Evolutionary conservation across 345 rosid species (phyloP), one percentile per base, ranked within the genome.

Genomic region (Conringia planisiliqua): DNA sequence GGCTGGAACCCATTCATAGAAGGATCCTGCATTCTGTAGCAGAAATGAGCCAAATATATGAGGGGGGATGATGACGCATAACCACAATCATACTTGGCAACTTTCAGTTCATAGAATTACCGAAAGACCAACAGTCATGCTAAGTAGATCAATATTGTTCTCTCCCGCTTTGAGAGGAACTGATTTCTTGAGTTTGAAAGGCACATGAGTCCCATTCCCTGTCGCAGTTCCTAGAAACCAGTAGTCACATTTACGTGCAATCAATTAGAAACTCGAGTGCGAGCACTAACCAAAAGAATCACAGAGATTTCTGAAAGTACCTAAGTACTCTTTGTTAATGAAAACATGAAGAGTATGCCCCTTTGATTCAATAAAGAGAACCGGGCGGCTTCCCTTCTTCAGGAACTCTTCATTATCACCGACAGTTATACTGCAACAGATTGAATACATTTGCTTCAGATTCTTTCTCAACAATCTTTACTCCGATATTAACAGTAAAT

Each of bases 321-420:
- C 96, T 85, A 86, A 71, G 72, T 86, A 84, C 66, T 85, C 66
- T 61, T 86, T 83, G 83, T 95, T 92, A 69, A 95, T 87, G 78
- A 91, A 95, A 70, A 77, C 87, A 84, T 88, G 96, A 73, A 92
- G 88, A 48, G 92, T 92, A 79, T 90, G 96, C n/a, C 97, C 99
- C 76, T 87, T 84, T 40, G 99, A 95, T 68, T 92, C 97, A 62
- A 95, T 85, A 66, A 84, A 66, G 39, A 92, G 93, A 79, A 84
- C 78, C 6, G 93, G 86, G 16, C 16, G 66, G 68, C 78, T 82
- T 80, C 90, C 89, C 27, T 81, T 83, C 83, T 83, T 85, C 56
- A 88, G 72, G 83, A 74, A 87, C 66, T 82, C 77, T 82, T 89
- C 97, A 69, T 82, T 75, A 72, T 79, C 82, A 51, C 36, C 79